These are phyloP conservation scores for Hericium erinaceus DNA, from an alignment of 768 basidiomycete species.

Conservation along the genomic window DNA sequence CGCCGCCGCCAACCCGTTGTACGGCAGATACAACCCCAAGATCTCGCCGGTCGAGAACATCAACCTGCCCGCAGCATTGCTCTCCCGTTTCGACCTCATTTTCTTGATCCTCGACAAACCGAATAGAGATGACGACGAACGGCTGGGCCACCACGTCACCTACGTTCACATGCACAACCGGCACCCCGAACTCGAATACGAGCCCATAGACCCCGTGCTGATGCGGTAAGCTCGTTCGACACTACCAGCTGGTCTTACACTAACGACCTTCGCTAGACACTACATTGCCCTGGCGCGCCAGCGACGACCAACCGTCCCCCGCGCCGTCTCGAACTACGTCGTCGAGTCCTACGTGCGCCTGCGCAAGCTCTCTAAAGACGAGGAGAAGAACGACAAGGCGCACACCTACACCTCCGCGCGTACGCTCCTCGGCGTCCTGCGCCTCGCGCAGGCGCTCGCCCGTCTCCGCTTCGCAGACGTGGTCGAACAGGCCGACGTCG, in stretches of 20 bases:
- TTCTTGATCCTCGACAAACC: slow-evolving; percentile 98
- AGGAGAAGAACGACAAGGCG: slow-evolving; percentile 78
- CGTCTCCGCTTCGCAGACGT: slow-evolving; percentile 76
- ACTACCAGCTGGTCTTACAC: neutral
- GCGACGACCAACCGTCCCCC: slow-evolving; percentile 84
- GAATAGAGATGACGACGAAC: slow-evolving; percentile 87
- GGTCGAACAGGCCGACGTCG: slow-evolving; percentile 83
- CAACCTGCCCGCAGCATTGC: slow-evolving; percentile 91
- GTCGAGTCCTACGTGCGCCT: slow-evolving; percentile 94
- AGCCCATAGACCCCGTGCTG: slow-evolving; percentile 75
- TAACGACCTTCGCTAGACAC: slow-evolving; percentile 43
- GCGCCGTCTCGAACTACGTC: slow-evolving; percentile 82
- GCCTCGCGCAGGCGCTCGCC: slow-evolving; percentile 90
- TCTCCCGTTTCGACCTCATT: slow-evolving; percentile 93
- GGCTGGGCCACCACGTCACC: slow-evolving; percentile 94
- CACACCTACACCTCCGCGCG: slow-evolving; percentile 95
- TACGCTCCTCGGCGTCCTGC: slow-evolving; percentile 88
- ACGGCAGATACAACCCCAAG: slow-evolving; percentile 97
- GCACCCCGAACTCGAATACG: slow-evolving; percentile 79
- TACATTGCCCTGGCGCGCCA: slow-evolving; percentile 91
- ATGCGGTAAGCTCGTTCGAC: slow-evolving; percentile 57
- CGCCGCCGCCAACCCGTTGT: slow-evolving; percentile 95
- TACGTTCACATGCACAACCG: slow-evolving; percentile 95
- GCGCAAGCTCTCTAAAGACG: slow-evolving; percentile 87
- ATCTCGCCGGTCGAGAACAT: slow-evolving; percentile 98